phyloP scores from a whole-genome alignment of 805 yeast genomes.

The Kodamaea neixiangensis region DNA sequence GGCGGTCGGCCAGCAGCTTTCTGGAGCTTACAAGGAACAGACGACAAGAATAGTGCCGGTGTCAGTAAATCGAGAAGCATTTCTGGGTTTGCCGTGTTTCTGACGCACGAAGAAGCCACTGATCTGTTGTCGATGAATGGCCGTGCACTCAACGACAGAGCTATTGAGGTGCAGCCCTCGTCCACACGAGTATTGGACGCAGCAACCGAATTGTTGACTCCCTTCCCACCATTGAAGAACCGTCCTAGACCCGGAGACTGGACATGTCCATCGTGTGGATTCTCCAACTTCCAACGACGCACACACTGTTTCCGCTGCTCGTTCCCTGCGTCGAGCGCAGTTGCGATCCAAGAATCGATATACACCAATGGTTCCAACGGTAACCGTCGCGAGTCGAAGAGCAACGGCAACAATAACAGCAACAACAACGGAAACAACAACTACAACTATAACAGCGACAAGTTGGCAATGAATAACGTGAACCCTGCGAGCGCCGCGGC shows the following conservation, averaged over 20 bases:
- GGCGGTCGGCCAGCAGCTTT: conserved; percentile 87
- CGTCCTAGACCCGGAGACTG: conserved; percentile 96
- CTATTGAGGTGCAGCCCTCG: conserved; percentile 86
- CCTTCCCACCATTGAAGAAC: conserved; percentile 83
- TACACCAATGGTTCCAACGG: conserved; percentile 25
- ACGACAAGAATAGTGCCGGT: conserved; percentile 31
- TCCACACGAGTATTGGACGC: conserved; percentile 74
- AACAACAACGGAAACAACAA: conserved; percentile 1
- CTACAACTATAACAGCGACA: conserved; percentile 11
- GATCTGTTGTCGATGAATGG: conserved; percentile 82
- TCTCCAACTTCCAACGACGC: conserved; percentile 90
- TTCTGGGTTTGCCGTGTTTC: conserved; percentile 83
- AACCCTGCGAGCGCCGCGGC: conserved; percentile 16
- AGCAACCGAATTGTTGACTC: conserved; percentile 78
- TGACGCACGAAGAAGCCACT: conserved; percentile 82
- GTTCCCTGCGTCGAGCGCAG: conserved; percentile 78
- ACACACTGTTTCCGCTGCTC: conserved; percentile 93
- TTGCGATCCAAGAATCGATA: conserved; percentile 65
- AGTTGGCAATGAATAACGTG: conserved; percentile 17
- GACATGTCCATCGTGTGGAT: conserved; percentile 97
- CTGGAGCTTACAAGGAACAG: conserved; percentile 77
- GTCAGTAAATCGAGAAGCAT: conserved; percentile 30
- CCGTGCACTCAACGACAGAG: conserved; percentile 66
- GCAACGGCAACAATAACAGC: conserved; percentile 6
- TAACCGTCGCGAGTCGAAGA: conserved; percentile 7